Evolutionary conservation across 2,329 filamentous ascomycete species (phyloP).

Genomic region (Coniochaeta hoffmannii): DNA sequence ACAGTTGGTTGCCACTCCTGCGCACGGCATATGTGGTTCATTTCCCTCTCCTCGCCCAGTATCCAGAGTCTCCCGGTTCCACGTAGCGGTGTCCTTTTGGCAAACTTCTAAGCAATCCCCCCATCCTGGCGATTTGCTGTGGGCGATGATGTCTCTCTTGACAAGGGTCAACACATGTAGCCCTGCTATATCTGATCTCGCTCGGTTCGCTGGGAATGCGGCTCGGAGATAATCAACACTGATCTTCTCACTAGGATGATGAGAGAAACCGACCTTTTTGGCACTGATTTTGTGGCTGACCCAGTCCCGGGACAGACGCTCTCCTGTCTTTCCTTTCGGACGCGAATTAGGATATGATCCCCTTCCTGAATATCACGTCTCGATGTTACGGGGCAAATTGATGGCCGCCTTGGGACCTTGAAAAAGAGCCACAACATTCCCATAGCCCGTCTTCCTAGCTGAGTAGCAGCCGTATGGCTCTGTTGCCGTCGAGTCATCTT

Average conservation of each 20-base stretch:
- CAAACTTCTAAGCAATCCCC: not conserved
- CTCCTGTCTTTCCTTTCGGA: not conserved
- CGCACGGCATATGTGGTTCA: not conserved
- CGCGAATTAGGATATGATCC: not conserved
- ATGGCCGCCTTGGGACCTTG: not conserved
- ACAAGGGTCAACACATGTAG: not conserved
- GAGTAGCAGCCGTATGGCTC: too few relatives aligned
- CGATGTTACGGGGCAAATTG: not conserved
- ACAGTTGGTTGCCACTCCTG: not conserved
- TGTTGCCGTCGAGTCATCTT: too few relatives aligned
- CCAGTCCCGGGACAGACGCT: not conserved
- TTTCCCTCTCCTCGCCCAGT: not conserved
- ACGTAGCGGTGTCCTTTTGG: not conserved
- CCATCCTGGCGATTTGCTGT: not conserved
- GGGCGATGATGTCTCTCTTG: not conserved
- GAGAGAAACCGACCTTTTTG: not conserved
- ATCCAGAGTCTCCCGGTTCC: not conserved
- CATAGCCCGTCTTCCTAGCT: not conserved
- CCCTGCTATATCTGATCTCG: not conserved
- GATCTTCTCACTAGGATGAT: not conserved
- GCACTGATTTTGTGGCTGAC: not conserved
- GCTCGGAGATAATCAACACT: not conserved
- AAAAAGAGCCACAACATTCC: not conserved
- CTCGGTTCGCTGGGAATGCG: not conserved
- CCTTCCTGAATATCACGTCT: not conserved